Evolutionary conservation across 805 yeast genomes (phyloP), one percentile per base, ranked within the genome.

Genomic region (Wickerhamomyces hampshirensis): DNA sequence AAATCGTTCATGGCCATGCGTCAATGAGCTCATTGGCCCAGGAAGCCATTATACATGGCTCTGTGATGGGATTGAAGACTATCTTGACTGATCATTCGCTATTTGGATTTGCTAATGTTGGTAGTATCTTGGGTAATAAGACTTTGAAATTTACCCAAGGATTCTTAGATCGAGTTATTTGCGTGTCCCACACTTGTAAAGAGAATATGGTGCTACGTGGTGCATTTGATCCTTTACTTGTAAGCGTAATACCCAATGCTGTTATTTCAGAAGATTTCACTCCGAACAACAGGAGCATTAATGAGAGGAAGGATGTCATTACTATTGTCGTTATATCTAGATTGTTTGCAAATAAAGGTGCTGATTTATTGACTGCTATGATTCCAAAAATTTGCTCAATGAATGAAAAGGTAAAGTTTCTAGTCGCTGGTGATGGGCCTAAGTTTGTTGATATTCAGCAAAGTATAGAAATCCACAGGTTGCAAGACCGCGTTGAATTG

Each of bases 341-440:
- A 46, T 65, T 93, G 16, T 93, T 84, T 55, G 94, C 94, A n/a
- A 93, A 93, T 58, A 93, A 93, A 56, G 99, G 99, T 24, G 93
- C 95, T 0, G 98, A 89, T 53, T 65, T 93, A 15, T 62, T 93
- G 15, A 79, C 84, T 2, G 93, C 86, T 1, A 72, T 87, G 11
- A 83, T 93, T 16, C 99, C 99, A 0, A 65, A 78, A 28, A 78
- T 93, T 4, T 93, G 98, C 55, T 52, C 64, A 6, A 57, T 63
- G 12, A 73, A 78, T 37, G 69, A 74, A 1, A 71, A 75, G 13
- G 89, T 89, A 2, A 75, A 77, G 34, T 89, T 93, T 47, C 59
- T 91, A 3, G 77, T 93, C 31, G 99, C 97, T 4, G 99, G 99
- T 10, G 94, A 87, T 59, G 99, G 99, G 0, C 99, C 99, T 1